Evolutionary conservation across 1,284 basidiomycete species (phyloP).

Genomic region (Phellinidium pouzarii): DNA sequence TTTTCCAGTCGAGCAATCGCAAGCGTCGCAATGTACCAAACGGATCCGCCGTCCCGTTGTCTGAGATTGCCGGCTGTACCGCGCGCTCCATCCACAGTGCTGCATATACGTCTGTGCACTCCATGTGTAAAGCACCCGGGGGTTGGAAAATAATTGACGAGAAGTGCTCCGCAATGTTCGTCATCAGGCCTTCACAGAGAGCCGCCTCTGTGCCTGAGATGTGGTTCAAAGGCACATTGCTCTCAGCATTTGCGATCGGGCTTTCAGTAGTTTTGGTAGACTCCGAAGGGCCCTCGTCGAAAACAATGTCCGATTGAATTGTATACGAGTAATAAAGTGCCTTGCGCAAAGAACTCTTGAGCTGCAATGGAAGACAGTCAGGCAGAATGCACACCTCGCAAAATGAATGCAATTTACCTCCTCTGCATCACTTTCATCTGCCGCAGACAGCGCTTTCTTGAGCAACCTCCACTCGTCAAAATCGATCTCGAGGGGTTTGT

Average conservation of each 20-base stretch:
- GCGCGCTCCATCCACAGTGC: slow-evolving; percentile 64
- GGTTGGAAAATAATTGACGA: slow-evolving; percentile 67
- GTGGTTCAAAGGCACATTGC: not conserved
- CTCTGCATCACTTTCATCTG: no score
- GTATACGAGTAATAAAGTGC: slow-evolving; percentile 16
- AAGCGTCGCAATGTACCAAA: slow-evolving; percentile 58
- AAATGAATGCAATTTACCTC: no score
- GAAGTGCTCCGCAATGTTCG: slow-evolving; percentile 49
- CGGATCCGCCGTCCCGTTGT: slow-evolving; percentile 55
- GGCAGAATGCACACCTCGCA: not conserved
- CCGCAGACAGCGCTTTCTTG: not conserved
- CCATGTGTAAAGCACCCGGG: slow-evolving; percentile 59
- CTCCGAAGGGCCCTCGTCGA: not conserved
- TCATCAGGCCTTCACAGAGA: slow-evolving; percentile 14
- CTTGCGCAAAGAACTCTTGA: slow-evolving; percentile 7
- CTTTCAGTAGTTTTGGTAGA: not conserved
- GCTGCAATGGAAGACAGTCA: slow-evolving; percentile 1
- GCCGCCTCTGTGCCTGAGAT: slow-evolving; percentile 13
- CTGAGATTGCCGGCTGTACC: slow-evolving; percentile 51
- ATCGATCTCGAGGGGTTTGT: slow-evolving; percentile 24
- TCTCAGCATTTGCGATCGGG: not conserved
- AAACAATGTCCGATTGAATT: slow-evolving; percentile 3
- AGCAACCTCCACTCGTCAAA: slow-evolving; percentile 22
- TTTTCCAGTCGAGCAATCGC: slow-evolving; percentile 50
- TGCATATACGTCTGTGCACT: slow-evolving; percentile 62